These are phyloP conservation scores for Phaeosphaeria sp. DNA, from an alignment of 2,329 filamentous ascomycete species.

Conservation along the genomic window DNA sequence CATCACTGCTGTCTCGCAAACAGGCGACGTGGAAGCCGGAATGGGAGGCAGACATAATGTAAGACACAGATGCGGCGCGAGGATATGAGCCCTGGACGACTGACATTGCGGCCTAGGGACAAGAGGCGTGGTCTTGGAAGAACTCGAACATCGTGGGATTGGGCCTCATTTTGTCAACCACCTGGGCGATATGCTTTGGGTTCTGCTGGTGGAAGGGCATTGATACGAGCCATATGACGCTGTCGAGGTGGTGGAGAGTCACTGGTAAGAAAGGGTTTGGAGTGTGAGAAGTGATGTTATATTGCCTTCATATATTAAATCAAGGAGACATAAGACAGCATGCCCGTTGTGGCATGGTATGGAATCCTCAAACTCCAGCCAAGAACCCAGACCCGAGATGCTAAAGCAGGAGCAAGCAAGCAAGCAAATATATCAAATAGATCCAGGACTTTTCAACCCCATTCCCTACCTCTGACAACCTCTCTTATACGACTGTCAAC, in stretches of 20 bases:
- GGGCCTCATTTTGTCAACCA: conserved; percentile 26
- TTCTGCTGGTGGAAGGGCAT: conserved; percentile 33
- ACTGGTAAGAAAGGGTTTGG: conserved; percentile 6
- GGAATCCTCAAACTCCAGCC: background rate
- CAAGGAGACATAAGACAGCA: background rate
- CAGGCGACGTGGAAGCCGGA: conserved; percentile 36
- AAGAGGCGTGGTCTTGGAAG: conserved; percentile 34
- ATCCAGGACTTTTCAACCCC: background rate
- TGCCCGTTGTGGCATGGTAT: background rate
- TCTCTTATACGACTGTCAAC: background rate
- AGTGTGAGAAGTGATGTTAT: background rate
- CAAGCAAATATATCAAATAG: background rate
- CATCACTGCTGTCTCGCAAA: conserved; percentile 55
- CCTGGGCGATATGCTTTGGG: conserved; percentile 28
- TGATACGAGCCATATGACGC: conserved; percentile 29
- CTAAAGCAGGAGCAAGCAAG: no score
- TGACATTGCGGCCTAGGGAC: conserved; percentile 17
- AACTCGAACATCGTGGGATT: conserved; percentile 33
- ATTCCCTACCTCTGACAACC: background rate
- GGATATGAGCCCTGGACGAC: background rate
- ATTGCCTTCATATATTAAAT: background rate
- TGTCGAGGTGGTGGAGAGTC: conserved; percentile 24
- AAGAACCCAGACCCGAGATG: no score
- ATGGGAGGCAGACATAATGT: conserved; percentile 9
- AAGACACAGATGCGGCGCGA: conserved; percentile 6